These are phyloP conservation scores for Fusarium nematophilum DNA, from an alignment of 2,329 filamentous ascomycete genomes.

Conservation along the genomic window DNA sequence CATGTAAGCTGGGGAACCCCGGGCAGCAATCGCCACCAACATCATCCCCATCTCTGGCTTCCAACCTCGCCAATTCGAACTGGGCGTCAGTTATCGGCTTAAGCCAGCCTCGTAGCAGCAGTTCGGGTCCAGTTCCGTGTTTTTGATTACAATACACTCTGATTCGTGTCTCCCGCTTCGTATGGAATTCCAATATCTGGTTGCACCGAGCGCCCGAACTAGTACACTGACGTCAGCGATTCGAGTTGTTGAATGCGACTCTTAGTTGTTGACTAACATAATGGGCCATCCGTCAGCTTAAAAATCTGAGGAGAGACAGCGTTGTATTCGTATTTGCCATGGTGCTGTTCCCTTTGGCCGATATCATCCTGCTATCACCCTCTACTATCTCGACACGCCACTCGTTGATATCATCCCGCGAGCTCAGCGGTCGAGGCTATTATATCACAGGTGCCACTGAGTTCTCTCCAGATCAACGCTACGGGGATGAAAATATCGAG, in stretches of 20 bases:
- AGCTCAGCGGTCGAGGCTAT: too few relatives aligned
- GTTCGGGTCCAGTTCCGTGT: not conserved
- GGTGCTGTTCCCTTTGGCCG: too few relatives aligned
- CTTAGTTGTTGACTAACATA: too few relatives aligned
- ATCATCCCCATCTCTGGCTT: constrained; percentile 1
- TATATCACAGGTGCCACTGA: too few relatives aligned
- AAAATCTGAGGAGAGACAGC: too few relatives aligned
- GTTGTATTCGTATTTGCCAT: too few relatives aligned
- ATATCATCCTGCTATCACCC: too few relatives aligned
- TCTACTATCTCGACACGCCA: too few relatives aligned
- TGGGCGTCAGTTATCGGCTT: constrained; percentile 17
- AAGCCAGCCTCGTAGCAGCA: not conserved
- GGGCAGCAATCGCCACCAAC: constrained; percentile 17
- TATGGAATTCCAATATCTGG: constrained; percentile 4
- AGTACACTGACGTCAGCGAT: not conserved
- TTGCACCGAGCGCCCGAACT: not conserved
- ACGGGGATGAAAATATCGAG: too few relatives aligned
- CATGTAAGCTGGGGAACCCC: constrained; percentile 8
- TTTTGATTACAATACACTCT: not conserved
- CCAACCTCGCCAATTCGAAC: constrained; percentile 3
- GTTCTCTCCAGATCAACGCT: too few relatives aligned
- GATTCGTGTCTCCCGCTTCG: not conserved
- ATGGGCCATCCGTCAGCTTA: too few relatives aligned
- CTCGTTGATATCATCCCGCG: too few relatives aligned
- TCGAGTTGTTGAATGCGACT: constrained; percentile 2